These are phyloP conservation scores for Globisporangium sylvaticum DNA, from an alignment of 352 stramenopile species.

Conservation along the genomic window DNA sequence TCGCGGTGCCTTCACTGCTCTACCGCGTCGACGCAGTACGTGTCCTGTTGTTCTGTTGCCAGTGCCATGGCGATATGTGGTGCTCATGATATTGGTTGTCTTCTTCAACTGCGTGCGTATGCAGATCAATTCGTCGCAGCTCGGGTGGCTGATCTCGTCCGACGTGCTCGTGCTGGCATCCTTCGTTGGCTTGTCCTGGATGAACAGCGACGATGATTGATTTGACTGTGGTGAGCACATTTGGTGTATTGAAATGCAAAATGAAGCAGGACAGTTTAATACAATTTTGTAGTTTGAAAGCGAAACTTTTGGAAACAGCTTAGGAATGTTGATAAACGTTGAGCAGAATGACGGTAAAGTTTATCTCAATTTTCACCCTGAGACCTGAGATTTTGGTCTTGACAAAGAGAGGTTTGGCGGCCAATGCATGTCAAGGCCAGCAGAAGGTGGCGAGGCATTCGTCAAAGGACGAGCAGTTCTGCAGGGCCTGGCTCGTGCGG, in stretches of 20 bases:
- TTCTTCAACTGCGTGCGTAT: background rate
- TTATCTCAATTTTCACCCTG: no score
- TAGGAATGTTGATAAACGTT: background rate
- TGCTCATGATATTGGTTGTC: background rate
- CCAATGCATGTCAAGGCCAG: no score
- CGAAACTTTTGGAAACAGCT: background rate
- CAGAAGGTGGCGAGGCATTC: background rate
- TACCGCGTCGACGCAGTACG: conserved; percentile 61
- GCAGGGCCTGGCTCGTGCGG: no score
- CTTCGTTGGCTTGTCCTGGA: conserved; percentile 48
- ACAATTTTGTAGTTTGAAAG: background rate
- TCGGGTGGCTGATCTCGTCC: conserved; percentile 58
- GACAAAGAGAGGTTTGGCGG: no score
- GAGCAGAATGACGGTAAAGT: background rate
- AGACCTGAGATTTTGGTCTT: no score
- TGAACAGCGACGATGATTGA: conserved; percentile 27
- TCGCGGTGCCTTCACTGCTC: conserved; percentile 59
- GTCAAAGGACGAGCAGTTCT: background rate
- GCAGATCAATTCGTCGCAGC: conserved; percentile 56
- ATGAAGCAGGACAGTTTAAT: background rate
- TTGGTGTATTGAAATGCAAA: background rate
- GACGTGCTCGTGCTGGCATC: conserved; percentile 57
- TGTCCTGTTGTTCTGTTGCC: conserved; percentile 5
- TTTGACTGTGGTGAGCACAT: background rate
- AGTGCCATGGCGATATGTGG: background rate